These are phyloP conservation scores for Ophiosphaerella korrae DNA, from an alignment of 2,329 filamentous ascomycete genomes.

Conservation along the genomic window DNA sequence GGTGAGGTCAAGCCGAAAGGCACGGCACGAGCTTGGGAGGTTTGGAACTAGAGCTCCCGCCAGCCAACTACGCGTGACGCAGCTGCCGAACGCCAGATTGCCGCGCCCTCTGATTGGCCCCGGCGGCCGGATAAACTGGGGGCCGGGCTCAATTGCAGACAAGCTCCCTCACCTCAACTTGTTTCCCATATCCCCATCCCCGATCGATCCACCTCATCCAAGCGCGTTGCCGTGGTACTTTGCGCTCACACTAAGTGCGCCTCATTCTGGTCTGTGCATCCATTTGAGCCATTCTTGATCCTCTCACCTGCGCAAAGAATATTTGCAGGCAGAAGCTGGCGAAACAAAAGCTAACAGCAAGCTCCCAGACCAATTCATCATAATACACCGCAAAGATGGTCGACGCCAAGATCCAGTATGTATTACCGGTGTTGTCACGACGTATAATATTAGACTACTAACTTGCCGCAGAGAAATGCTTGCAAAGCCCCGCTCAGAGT, in stretches of 20 bases:
- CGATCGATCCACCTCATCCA: conserved; percentile 30
- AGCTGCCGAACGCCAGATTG: conserved; percentile 13
- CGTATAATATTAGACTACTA: conserved; percentile 16
- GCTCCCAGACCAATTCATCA: conserved; percentile 1
- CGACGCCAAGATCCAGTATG: conserved; percentile 54
- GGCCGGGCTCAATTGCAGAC: conserved; percentile 15
- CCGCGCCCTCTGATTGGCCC: conserved; percentile 30
- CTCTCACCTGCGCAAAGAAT: conserved; percentile 17
- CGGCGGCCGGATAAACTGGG: conserved; percentile 24
- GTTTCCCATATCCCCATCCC: conserved; percentile 25
- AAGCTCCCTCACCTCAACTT: conserved; percentile 30
- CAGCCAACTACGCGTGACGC: conserved; percentile 25
- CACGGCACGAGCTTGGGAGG: conserved; percentile 28
- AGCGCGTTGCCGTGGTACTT: conserved; percentile 37
- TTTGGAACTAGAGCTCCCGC: conserved; percentile 18
- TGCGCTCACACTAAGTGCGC: conserved; percentile 25
- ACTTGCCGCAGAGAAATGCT: conserved; percentile 74
- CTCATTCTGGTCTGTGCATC: conserved; percentile 26
- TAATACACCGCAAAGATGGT: conserved; percentile 25
- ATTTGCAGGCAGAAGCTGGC: conserved; percentile 26
- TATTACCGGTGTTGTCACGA: conserved; percentile 14
- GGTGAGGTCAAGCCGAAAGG: conserved; percentile 24
- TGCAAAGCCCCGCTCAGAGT: conserved; percentile 84
- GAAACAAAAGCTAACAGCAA: conserved; percentile 26
- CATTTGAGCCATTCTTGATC: conserved; percentile 15